Conservation (phyloP, 2,329 filamentous ascomycete genomes). For the Ophiostoma sp. region DNA sequence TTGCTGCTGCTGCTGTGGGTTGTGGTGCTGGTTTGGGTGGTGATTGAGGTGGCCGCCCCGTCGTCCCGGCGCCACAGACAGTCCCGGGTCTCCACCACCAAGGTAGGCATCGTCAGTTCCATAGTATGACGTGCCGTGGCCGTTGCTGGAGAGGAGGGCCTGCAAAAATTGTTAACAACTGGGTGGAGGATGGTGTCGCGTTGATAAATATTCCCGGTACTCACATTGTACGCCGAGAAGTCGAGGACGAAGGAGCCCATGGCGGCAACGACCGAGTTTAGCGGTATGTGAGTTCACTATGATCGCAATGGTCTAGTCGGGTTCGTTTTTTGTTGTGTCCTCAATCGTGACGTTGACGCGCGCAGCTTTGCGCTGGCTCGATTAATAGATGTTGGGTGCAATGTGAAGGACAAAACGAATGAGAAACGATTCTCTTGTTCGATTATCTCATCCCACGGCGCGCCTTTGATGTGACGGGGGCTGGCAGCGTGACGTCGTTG, state of each 20-base stretch:
- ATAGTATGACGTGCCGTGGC: constrained; percentile 26
- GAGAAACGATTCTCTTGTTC: background rate
- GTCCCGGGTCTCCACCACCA: constrained; percentile 37
- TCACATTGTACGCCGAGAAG: constrained; percentile 31
- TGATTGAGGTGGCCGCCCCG: constrained; percentile 20
- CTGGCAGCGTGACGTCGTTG: background rate
- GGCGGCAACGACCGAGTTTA: background rate
- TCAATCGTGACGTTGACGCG: constrained; percentile 4
- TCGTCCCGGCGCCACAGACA: constrained; percentile 28
- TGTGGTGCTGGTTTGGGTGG: constrained; percentile 35
- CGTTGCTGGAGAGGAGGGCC: constrained; percentile 27
- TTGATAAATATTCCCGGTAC: background rate
- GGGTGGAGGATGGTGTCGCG: background rate
- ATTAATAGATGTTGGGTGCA: background rate
- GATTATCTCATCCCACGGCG: background rate
- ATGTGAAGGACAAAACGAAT: no score
- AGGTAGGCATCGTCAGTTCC: constrained; percentile 31
- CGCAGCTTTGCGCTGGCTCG: background rate
- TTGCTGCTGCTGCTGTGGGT: constrained; percentile 28
- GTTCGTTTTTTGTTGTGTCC: background rate
- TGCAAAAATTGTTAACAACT: background rate
- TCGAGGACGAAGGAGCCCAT: constrained; percentile 31
- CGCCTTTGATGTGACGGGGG: background rate
- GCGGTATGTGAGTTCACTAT: background rate
- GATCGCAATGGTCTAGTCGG: background rate